Base-by-base conservation (phyloP, 2,329 filamentous ascomycete genomes). In the Pyrenochaeta sp. region DNA sequence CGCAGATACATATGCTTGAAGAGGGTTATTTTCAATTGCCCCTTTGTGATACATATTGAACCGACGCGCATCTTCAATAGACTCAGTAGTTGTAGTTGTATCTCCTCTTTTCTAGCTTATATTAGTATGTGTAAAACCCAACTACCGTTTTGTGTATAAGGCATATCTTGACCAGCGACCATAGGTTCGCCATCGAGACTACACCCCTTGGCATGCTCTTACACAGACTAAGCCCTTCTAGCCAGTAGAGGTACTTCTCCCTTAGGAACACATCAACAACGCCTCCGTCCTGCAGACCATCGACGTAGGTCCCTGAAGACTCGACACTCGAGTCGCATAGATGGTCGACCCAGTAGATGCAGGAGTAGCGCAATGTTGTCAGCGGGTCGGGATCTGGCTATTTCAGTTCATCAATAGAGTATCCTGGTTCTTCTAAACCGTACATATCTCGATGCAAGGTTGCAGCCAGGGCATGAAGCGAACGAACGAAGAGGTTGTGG, bases 341-440 rank as follows among this genome's bases (percentile, higher is more conserved):
- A 59, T 77, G 72, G 37, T 71, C 62, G 23, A 68, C 52, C 75
- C 73, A 77, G 51, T 70, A 71, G 33, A 75, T 47, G 49, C 69
- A 74, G 7, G 69, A 64, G 41, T 64, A 66, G 20, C 53, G 60
- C 23, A 67, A 45, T 5, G 64, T n/a, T 5, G 63, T 59, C 40
- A 75, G 49, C 41, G 63, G 61, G 59, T 74, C 60, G 47, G 64
- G 53, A 49, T 58, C 20, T 35, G 69, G 54, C 51, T 51, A 30
- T 54, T 57, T 32, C 32, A 69, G 54, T 7, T 64, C 17, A 3
- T 63, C 51, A 30, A 60, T 60, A 31, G 55, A 44, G 53, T 39
- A 57, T 17, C 65, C 63, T 18, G 48, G 52, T 17, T 20, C 49
- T 17, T 45, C 11, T 37, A 71, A 35, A 20, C 45, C 20, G 49